Conservation (phyloP, 148 eudicot genomes). For the Dysphania ambrosioides region DNA sequence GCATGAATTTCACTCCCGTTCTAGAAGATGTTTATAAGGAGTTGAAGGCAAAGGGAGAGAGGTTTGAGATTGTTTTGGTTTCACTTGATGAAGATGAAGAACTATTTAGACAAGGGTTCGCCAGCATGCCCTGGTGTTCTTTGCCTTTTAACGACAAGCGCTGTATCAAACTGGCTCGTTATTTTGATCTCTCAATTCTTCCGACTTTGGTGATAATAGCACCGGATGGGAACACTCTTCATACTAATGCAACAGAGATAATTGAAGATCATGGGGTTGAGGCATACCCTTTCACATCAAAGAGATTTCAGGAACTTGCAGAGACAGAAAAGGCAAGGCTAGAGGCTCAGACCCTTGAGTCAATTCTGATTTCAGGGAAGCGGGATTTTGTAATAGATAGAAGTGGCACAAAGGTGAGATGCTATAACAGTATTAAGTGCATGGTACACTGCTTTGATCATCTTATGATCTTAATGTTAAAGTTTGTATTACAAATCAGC, state of each 20-base stretch:
- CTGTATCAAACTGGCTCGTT: conserved; percentile 52
- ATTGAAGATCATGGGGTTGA: conserved; percentile 56
- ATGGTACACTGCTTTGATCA: not conserved
- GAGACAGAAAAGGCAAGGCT: conserved; percentile 53
- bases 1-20: conserved; percentile 41
- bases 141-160: conserved; percentile 70
- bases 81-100: conserved; percentile 67
- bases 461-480: not conserved
- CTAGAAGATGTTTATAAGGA: conserved; percentile 47
- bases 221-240: conserved; percentile 72
- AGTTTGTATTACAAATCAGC: too few relatives aligned
- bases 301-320: conserved; percentile 64
- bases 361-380: conserved; percentile 61
- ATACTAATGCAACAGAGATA: conserved; percentile 52
- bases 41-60: conserved; percentile 50
- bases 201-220: conserved; percentile 67
- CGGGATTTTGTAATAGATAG: conserved; percentile 59
- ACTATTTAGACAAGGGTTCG: conserved; percentile 42
- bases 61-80: conserved; percentile 62
- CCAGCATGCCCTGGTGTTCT: conserved; percentile 50
- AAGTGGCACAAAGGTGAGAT: conserved; percentile 54
- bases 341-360: conserved; percentile 75
- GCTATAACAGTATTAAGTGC: not conserved
- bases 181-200: conserved; percentile 55
- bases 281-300: conserved; percentile 77